These are phyloP conservation scores for Penicillium crustosum DNA, from an alignment of 2,329 filamentous ascomycete species.

Conservation along the genomic window DNA sequence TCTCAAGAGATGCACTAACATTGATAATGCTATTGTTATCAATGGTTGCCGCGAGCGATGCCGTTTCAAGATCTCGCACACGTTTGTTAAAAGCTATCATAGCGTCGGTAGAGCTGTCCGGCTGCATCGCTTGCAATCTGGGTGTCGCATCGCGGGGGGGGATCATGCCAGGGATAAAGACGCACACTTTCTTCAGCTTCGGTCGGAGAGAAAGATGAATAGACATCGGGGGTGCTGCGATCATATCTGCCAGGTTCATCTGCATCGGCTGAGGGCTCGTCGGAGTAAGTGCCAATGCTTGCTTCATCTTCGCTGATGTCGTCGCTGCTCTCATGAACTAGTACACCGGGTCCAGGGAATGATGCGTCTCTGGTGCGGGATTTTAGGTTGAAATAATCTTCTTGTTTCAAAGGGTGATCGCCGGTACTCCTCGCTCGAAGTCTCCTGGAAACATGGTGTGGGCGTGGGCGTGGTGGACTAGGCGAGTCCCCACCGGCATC, in stretches of 20 bases:
- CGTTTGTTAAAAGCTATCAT: conserved; percentile 53
- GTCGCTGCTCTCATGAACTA: conserved; percentile 46
- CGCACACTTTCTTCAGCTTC: conserved; percentile 32
- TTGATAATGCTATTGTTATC: conserved; percentile 52
- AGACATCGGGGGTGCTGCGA: conserved; percentile 19
- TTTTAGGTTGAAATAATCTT: conserved; percentile 37
- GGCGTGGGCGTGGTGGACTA: conserved; percentile 22
- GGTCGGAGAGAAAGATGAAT: conserved; percentile 21
- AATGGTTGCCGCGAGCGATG: conserved; percentile 56
- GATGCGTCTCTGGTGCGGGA: conserved; percentile 34
- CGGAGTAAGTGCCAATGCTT: conserved; percentile 26
- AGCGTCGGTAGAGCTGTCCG: conserved; percentile 55
- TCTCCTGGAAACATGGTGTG: conserved; percentile 29
- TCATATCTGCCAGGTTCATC: conserved; percentile 26
- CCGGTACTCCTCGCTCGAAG: conserved; percentile 50
- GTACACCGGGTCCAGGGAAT: conserved; percentile 54
- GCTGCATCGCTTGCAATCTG: conserved; percentile 43
- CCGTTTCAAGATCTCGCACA: conserved; percentile 53
- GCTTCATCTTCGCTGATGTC: conserved; percentile 44
- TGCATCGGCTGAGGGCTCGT: conserved; percentile 28
- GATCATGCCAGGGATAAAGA: conserved; percentile 53
- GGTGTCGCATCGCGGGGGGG: conserved; percentile 33
- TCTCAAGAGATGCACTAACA: conserved; percentile 46
- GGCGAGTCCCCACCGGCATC: conserved; percentile 35
- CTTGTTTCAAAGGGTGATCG: conserved; percentile 32